Evolutionary conservation across 352 stramenopile genomes (phyloP).

Genomic region (Vaucheria bursata): DNA sequence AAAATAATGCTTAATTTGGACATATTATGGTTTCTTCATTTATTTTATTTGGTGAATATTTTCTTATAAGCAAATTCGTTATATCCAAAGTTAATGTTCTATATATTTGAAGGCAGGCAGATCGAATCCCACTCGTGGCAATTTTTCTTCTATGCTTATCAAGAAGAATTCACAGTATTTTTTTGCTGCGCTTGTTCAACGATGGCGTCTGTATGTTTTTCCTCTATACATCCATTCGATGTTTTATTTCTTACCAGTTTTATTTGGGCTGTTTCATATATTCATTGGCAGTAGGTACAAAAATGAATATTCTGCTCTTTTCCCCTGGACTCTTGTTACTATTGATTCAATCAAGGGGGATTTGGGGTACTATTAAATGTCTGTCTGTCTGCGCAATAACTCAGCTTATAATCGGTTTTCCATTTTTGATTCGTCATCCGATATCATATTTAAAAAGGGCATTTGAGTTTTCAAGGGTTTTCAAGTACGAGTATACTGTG

Average conservation of each 20-base stretch:
- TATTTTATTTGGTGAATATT: too few relatives aligned
- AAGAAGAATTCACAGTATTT: slow-evolving; percentile 88
- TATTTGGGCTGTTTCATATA: slow-evolving; percentile 80
- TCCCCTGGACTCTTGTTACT: slow-evolving; percentile 88
- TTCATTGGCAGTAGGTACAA: slow-evolving; percentile 90
- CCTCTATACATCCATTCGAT: slow-evolving; percentile 79
- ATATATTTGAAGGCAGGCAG: too few relatives aligned
- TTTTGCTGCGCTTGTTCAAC: slow-evolving; percentile 96
- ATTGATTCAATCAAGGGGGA: slow-evolving; percentile 67
- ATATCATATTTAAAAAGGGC: slow-evolving; percentile 85
- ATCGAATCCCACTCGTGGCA: slow-evolving; percentile 11
- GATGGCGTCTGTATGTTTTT: slow-evolving; percentile 91
- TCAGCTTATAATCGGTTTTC: slow-evolving; percentile 78
- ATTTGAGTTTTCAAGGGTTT: slow-evolving; percentile 94
- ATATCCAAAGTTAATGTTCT: too few relatives aligned
- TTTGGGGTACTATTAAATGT: slow-evolving; percentile 15
- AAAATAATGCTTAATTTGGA: too few relatives aligned
- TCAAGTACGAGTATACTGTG: slow-evolving; percentile 97
- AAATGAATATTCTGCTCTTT: slow-evolving; percentile 99
- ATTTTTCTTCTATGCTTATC: slow-evolving; percentile 33
- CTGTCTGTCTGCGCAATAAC: slow-evolving; percentile 79
- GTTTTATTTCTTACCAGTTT: slow-evolving; percentile 60
- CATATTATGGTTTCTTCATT: too few relatives aligned
- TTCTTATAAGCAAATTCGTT: too few relatives aligned
- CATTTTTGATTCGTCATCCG: slow-evolving; percentile 88